phyloP scores from a whole-genome alignment of 129 eudicot genomes.

The Artemisia argyi region DNA sequence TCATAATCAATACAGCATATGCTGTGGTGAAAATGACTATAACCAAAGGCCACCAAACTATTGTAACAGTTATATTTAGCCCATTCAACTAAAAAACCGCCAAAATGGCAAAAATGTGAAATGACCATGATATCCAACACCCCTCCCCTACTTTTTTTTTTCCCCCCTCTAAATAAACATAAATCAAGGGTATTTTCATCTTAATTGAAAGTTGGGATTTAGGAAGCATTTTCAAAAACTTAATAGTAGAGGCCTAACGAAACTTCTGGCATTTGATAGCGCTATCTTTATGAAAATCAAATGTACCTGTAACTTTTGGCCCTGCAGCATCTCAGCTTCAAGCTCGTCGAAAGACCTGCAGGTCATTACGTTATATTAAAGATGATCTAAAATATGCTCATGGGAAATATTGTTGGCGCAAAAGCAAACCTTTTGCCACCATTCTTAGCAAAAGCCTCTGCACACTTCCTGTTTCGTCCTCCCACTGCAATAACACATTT shows the following conservation, averaged over 20 bases:
- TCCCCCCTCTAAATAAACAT: too few species aligned
- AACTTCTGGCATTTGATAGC: not conserved
- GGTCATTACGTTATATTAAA: constrained; percentile 13
- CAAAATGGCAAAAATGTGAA: not conserved
- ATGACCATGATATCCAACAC: constrained; percentile 6
- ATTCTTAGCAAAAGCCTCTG: constrained; percentile 89
- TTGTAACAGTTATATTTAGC: too few species aligned
- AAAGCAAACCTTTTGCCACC: constrained; percentile 81
- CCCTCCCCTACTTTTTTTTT: too few species aligned
- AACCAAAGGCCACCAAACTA: too few species aligned
- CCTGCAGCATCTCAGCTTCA: constrained; percentile 98
- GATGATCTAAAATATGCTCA: constrained; percentile 6
- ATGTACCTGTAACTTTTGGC: constrained; percentile 95
- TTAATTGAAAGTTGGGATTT: not conserved
- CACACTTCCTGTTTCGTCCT: constrained; percentile 96
- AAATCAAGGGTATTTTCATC: not conserved
- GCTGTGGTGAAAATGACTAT: too few species aligned
- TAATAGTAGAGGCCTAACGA: not conserved
- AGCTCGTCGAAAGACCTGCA: constrained; percentile 93
- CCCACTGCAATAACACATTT: constrained; percentile 60
- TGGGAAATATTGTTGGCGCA: not conserved
- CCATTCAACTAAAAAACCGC: too few species aligned
- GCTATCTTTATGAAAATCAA: not conserved
- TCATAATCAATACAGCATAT: too few species aligned
- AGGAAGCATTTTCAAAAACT: not conserved